Evolutionary conservation across 768 basidiomycete genomes (phyloP), one percentile per base, ranked within the genome.

Genomic region (Agaricus blazei): DNA sequence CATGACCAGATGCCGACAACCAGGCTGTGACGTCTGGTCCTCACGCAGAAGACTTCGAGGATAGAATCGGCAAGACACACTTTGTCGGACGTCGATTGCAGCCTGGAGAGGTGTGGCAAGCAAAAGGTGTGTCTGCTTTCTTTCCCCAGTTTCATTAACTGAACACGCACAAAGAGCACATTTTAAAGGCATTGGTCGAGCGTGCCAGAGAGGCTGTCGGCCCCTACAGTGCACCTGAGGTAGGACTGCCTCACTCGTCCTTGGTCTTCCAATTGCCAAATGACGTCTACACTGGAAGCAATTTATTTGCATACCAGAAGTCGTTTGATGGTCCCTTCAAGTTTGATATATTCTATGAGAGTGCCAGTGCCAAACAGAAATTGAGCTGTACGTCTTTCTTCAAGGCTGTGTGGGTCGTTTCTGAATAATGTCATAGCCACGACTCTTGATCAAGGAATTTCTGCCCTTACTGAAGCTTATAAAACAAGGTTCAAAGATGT

Each of bases 261-360:
- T 89, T 86, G 61, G 68, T 88, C 12, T 76, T 95, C 9, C 84
- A 85, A 40, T 72, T 97, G 2, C 79, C 90, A 2, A 86, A 97
- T 62, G 87, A 91, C 47, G 73, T 83, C 7, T 78, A 84, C 52
- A 76, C 79, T 11, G 80, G 78, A 41, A 88, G 88, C 67, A 96
- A 93, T 64, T 75, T 97, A 27, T 93, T 79, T 64, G 93, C 88
- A 9, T 78, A 95, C 46, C 95, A 98, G 68, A 95, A 93, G 66
- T 75, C 75, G 4, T 93, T 88, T 58, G 86, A 91, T 9, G 93
- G 90, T 1, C 75, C 80, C 28, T 98, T 96, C 72, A 82, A 88
- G 56, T 93, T 95, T 65, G 96, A 98, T 62, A 78, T 98, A 14
- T 84, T 87, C 68, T 97, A 85, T 64, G 92, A 97, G 62, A 87